Base-by-base conservation (phyloP, 495 filamentous ascomycete genomes). In the Hypoxylon crocopeplum region DNA sequence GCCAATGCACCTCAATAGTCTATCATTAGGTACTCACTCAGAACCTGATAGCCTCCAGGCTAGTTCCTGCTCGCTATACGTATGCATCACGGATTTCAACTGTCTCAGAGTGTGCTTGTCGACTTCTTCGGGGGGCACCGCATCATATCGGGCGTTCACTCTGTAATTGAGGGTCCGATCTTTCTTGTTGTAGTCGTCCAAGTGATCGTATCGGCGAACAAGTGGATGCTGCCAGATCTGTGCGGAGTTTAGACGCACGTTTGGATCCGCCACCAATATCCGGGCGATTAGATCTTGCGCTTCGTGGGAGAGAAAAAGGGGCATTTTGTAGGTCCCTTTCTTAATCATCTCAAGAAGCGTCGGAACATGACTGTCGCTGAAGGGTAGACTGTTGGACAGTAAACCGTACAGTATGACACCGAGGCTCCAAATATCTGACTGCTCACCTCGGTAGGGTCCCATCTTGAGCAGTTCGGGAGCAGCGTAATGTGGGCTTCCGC, bases 401-500 rank as follows among this genome's bases (percentile, higher is more conserved):
- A 93, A 82, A 11, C 88, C 92, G 64, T 86, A 98, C 0, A 99
- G 75, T 24, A 98, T 92, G 5, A 97, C 86, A 5, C 94, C 94
- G 69, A 93, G 88, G 71, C 91, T 96, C 94, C 94, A 98, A 48
- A 97, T 87, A 63, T 99, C 94, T 0, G 88, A 90, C 62, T 83
- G 85, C 46, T 88, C 86, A 13, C 93, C 95, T 56, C 89, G 86
- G 67, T 99, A 99, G 19, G 75, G 75, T 19, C 77, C 71, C 7
- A 82, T 83, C 22, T 82, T 77, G 20, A 97, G 86, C 38, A 99
- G 84, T 69, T 99, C 94, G 0, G 94, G 94, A 1, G 94, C 92
- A 2, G 91, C 92, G 64, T 98, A 98, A 72, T 98, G 94, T 3
- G 93, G 93, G 55, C 95, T 98, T 34, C 94, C 94, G 66, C 94